Percentiles rank a stretch among this genome's conserved stretches.
phyloP scores from a whole-genome alignment of 2,329 filamentous ascomycete genomes.

The Phyllosticta capitalensis region DNA sequence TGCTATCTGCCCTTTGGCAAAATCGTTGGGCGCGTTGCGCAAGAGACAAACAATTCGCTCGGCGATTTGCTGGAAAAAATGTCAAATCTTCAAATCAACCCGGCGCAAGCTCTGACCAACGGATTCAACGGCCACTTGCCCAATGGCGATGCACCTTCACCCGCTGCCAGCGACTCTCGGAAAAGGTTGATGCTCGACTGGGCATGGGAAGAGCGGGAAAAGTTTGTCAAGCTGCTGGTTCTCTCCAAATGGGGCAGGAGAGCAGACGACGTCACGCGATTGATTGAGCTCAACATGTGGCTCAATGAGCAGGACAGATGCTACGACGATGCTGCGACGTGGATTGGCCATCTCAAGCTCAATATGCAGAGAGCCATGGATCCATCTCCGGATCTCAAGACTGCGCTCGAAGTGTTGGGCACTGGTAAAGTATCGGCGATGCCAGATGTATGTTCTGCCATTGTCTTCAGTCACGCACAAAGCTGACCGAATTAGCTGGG shows the following conservation, averaged over 20 bases:
- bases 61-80: constrained; percentile 60
- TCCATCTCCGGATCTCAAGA: constrained; percentile 83
- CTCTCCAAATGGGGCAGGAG: constrained; percentile 84
- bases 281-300: constrained; percentile 79
- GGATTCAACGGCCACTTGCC: constrained; percentile 24
- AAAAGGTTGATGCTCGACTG: constrained; percentile 69
- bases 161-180: constrained; percentile 60
- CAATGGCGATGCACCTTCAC: constrained; percentile 31
- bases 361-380: constrained; percentile 64
- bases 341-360: constrained; percentile 59
- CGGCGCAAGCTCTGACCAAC: constrained; percentile 37
- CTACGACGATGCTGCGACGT: constrained; percentile 42
- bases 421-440: constrained; percentile 69
- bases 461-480: constrained; percentile 9
- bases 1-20: constrained; percentile 65
- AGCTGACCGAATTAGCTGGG: constrained; percentile 44
- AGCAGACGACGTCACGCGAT: constrained; percentile 66
- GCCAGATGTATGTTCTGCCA: constrained; percentile 54
- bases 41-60: constrained; percentile 73
- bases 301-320: constrained; percentile 35
- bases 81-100: constrained; percentile 51
- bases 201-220: constrained; percentile 67
- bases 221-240: constrained; percentile 88
- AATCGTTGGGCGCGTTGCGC: constrained; percentile 68
- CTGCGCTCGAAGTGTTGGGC: constrained; percentile 74